Conservation (phyloP, 164 flowering plant species). For the Chloranthus sessilifolius region DNA sequence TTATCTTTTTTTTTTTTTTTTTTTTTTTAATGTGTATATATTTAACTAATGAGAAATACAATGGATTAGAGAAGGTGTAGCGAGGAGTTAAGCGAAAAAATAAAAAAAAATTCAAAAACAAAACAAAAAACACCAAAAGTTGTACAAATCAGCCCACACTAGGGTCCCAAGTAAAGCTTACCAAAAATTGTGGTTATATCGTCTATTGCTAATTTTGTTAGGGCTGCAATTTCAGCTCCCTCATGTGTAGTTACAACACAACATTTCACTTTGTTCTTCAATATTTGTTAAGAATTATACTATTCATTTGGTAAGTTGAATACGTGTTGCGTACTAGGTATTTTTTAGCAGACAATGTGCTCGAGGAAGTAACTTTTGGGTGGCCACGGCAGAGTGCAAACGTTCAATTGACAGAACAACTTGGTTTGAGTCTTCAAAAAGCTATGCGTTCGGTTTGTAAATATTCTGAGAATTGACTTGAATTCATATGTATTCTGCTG, state of each 20-base stretch:
- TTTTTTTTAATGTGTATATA: too few species aligned
- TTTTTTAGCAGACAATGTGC: conserved; percentile 75
- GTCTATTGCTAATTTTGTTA: too few species aligned
- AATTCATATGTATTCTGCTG: not conserved
- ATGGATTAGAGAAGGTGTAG: too few species aligned
- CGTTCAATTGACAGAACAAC: conserved; percentile 54
- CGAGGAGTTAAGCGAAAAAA: too few species aligned
- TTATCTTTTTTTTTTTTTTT: too few species aligned
- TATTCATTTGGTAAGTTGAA: not conserved
- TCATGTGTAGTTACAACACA: not conserved
- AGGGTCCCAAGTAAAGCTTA: too few species aligned
- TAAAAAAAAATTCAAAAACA: too few species aligned
- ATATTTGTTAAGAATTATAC: not conserved
- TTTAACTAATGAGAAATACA: too few species aligned
- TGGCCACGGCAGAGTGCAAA: conserved; percentile 83
- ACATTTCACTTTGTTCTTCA: not conserved
- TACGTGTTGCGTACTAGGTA: conserved; percentile 43
- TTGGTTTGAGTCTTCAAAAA: conserved; percentile 63
- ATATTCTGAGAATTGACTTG: not conserved
- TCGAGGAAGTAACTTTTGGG: conserved; percentile 91
- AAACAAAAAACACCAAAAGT: too few species aligned
- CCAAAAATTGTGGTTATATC: too few species aligned
- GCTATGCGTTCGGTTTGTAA: conserved; percentile 71
- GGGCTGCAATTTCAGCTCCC: not conserved
- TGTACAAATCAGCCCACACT: not conserved